phyloP scores from a whole-genome alignment of 805 yeast genomes.

The Wickerhamiella bombiphila region DNA sequence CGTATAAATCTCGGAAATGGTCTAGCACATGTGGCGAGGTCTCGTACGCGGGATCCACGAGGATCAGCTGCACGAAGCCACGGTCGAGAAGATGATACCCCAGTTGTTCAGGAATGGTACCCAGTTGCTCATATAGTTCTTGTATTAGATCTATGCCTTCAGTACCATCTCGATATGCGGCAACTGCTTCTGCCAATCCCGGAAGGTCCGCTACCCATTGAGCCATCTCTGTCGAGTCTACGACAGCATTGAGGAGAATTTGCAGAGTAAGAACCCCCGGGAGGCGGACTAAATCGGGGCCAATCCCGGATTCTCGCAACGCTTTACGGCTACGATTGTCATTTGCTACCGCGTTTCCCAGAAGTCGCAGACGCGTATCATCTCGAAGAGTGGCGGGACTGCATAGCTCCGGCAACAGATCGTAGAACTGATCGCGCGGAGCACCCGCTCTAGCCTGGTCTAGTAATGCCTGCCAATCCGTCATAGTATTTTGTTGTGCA shows the following conservation, averaged over 20 bases:
- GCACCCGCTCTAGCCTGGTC: neutral
- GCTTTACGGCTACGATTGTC: neutral
- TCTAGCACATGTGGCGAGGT: conserved; percentile 4
- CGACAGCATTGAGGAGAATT: conserved; percentile 11
- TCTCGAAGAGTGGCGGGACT: conserved; percentile 4
- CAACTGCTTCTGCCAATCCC: conserved; percentile 5
- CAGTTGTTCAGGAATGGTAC: conserved; percentile 4
- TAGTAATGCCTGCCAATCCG: conserved; percentile 1
- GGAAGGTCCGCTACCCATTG: neutral
- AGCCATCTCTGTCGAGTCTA: conserved; percentile 4
- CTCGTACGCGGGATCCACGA: conserved; percentile 6
- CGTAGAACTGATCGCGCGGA: neutral
- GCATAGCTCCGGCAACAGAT: conserved; percentile 3
- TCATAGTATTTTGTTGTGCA: too few species aligned
- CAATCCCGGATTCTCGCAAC: neutral
- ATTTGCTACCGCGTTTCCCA: conserved; percentile 12
- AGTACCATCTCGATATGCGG: neutral
- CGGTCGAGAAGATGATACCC: conserved; percentile 4
- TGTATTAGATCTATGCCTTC: conserved; percentile 3
- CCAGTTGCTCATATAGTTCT: conserved; percentile 4
- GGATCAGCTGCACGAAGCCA: conserved; percentile 11
- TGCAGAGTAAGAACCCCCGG: conserved; percentile 5
- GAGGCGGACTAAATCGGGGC: neutral
- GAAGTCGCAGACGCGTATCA: conserved; percentile 8
- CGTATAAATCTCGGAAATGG: conserved; percentile 6